Conservation (phyloP, 2,329 filamentous ascomycete genomes). For the Botrytis sinoallii region DNA sequence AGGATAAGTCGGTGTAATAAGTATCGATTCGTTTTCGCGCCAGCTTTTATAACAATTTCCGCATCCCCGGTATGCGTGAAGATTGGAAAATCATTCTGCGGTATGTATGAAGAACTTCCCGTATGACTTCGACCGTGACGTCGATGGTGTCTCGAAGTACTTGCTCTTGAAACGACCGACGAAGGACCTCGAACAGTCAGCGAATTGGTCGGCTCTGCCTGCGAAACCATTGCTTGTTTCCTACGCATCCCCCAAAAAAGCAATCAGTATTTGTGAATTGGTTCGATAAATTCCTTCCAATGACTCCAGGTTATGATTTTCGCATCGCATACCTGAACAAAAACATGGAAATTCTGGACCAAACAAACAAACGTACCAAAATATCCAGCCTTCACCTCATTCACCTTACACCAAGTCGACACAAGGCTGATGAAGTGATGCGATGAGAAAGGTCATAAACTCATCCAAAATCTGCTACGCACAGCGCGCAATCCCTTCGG, state of each 20-base stretch:
- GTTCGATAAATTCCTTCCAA: not conserved
- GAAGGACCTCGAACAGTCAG: slow-evolving; percentile 57
- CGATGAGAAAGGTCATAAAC: slow-evolving; percentile 13
- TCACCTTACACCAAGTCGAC: slow-evolving; percentile 11
- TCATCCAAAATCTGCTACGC: slow-evolving; percentile 7
- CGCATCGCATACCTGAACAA: slow-evolving; percentile 3
- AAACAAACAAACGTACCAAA: slow-evolving; percentile 14
- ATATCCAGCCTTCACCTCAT: slow-evolving; percentile 6
- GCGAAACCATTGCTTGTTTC: slow-evolving; percentile 55
- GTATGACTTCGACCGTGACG: slow-evolving; percentile 66
- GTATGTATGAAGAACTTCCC: slow-evolving; percentile 64
- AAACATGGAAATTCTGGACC: not conserved
- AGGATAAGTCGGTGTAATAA: slow-evolving; percentile 84
- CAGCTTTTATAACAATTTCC: slow-evolving; percentile 74
- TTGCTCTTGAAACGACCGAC: slow-evolving; percentile 54
- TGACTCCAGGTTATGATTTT: not conserved
- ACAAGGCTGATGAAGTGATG: slow-evolving; percentile 12
- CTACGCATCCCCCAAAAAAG: not conserved
- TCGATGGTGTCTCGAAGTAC: slow-evolving; percentile 51
- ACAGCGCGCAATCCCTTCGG: slow-evolving; percentile 10
- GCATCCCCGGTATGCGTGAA: slow-evolving; percentile 91
- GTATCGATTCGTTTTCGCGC: slow-evolving; percentile 75
- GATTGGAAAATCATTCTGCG: slow-evolving; percentile 88
- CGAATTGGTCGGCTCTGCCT: slow-evolving; percentile 45
- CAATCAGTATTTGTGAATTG: not conserved